These are phyloP conservation scores for Agapanthus africanus DNA, from an alignment of 106 monocot species.

Conservation along the genomic window DNA sequence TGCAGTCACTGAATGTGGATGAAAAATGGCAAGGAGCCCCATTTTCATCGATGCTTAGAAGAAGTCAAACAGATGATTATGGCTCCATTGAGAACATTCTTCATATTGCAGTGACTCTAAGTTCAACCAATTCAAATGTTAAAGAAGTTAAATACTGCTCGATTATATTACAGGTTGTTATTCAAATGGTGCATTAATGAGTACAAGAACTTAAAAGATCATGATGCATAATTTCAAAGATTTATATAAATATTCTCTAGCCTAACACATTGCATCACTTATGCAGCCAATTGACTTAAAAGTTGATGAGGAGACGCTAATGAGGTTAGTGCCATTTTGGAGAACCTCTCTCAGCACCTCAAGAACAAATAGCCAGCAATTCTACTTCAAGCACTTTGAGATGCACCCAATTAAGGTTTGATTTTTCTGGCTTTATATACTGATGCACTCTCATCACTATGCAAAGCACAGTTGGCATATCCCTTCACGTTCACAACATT, in stretches of 20 bases:
- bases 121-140: constrained; percentile 40
- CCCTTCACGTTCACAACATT: not conserved
- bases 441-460: not conserved
- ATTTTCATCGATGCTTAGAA: constrained; percentile 77
- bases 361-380: constrained; percentile 37
- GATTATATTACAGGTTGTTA: constrained; percentile 68
- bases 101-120: constrained; percentile 29
- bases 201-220: not conserved
- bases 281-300: constrained; percentile 83
- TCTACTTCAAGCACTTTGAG: constrained; percentile 85
- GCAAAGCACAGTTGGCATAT: not conserved
- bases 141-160: constrained; percentile 69
- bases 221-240: not conserved
- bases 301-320: constrained; percentile 87
- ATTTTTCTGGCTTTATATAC: not conserved
- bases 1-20: constrained; percentile 71
- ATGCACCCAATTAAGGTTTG: constrained; percentile 83
- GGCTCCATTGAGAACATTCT: constrained; percentile 43
- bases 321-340: constrained; percentile 86
- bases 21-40: constrained; percentile 92
- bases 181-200: constrained; percentile 5
- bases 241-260: not conserved
- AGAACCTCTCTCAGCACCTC: constrained; percentile 62
- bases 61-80: constrained; percentile 43
- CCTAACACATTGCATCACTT: constrained; percentile 5